These are phyloP conservation scores for Rusavskia elegans DNA, from an alignment of 495 filamentous ascomycete species.

Conservation along the genomic window DNA sequence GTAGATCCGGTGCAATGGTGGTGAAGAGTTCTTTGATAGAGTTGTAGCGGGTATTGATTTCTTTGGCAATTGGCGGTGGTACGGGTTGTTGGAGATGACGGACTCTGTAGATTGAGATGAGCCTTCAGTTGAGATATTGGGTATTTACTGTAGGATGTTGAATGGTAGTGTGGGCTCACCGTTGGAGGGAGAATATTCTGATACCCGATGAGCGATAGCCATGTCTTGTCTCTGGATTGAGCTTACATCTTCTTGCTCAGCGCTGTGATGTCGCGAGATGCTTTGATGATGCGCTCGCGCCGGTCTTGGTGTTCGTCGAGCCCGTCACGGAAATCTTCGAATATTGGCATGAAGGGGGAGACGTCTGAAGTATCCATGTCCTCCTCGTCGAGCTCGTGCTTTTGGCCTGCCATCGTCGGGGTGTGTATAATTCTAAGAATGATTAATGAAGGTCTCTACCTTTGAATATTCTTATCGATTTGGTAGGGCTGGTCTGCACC, in stretches of 20 bases:
- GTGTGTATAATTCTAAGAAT: too few species aligned
- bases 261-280: slow-evolving; percentile 78
- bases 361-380: not conserved
- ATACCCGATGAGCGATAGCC: not conserved
- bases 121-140: not conserved
- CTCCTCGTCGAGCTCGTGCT: not conserved
- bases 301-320: slow-evolving; percentile 91
- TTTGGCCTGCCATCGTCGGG: not conserved
- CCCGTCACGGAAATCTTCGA: slow-evolving; percentile 69
- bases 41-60: slow-evolving; percentile 43
- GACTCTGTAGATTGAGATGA: slow-evolving; percentile 27
- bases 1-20: slow-evolving; percentile 54
- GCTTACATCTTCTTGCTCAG: slow-evolving; percentile 89
- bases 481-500: too few species aligned
- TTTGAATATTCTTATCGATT: too few species aligned
- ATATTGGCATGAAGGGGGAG: slow-evolving; percentile 48
- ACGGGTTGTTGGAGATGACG: slow-evolving; percentile 47
- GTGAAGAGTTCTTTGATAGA: slow-evolving; percentile 54
- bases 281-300: slow-evolving; percentile 76
- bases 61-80: slow-evolving; percentile 45
- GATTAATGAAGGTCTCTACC: too few species aligned
- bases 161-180: slow-evolving; percentile 32
- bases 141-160: not conserved
- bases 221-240: not conserved
- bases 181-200: slow-evolving; percentile 87